These are phyloP conservation scores for Lipomyces yamadae DNA, from an alignment of 805 yeast genomes.

Conservation along the genomic window DNA sequence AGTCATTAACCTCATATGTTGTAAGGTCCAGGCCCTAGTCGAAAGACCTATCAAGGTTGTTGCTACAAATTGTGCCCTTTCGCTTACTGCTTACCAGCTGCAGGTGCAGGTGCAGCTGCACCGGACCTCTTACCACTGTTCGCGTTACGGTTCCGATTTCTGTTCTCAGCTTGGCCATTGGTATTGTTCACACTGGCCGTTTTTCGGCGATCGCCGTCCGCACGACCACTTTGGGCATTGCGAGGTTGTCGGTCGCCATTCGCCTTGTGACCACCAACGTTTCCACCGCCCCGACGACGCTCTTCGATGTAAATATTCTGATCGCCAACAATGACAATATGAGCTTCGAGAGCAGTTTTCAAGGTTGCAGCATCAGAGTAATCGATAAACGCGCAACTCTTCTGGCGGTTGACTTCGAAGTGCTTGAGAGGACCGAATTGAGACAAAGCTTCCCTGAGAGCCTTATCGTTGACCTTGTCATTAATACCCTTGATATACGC, in stretches of 20 bases:
- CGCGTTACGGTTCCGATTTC: conserved; percentile 7
- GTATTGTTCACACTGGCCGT: background rate
- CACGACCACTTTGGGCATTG: conserved; percentile 6
- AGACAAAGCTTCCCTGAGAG: conserved; percentile 43
- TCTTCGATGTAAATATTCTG: conserved; percentile 44
- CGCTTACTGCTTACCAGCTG: background rate
- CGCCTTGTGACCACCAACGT: background rate
- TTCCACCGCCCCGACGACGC: conserved; percentile 45
- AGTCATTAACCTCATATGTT: no score
- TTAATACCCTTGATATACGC: conserved; percentile 47
- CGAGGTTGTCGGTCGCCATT: conserved; percentile 2
- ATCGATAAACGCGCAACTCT: conserved; percentile 48
- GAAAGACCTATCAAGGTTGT: no score
- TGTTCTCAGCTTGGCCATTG: conserved; percentile 2
- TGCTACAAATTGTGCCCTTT: background rate
- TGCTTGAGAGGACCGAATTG: conserved; percentile 45
- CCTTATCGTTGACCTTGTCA: conserved; percentile 39
- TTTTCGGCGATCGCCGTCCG: background rate
- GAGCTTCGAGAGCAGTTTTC: conserved; percentile 43
- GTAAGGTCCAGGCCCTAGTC: background rate
- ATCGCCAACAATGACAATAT: conserved; percentile 43
- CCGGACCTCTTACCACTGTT: background rate
- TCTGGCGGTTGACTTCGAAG: conserved; percentile 44
- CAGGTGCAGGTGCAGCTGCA: background rate
- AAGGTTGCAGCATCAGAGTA: conserved; percentile 44